Base-by-base conservation (phyloP, 1,139 yeast genomes). In the Arxiozyma heterogenica region DNA sequence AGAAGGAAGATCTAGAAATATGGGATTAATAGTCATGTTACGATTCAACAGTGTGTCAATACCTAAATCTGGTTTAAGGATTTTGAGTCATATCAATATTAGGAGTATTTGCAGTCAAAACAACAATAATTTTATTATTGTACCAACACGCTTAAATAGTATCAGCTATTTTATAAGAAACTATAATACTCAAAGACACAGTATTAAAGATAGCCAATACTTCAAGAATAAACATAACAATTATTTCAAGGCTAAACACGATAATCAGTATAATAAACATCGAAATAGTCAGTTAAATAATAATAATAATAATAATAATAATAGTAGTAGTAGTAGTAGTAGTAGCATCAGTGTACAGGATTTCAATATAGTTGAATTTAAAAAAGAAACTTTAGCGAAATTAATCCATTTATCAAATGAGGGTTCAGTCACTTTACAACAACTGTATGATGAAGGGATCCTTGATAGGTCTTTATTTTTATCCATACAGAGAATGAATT, bases 401-500 rank as follows among this genome's bases (percentile, higher is more conserved):
- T 47, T 61, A 49, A 53, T 60, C 23, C 59, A 58, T 44, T 57
- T 60, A 15, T 62, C 64, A 4, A 55, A 57, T 2, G 51, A 53
- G 47, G 63, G 61, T 25, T 17, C 47, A 20, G 59, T 62, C 1
- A 63, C 66, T 17, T 51, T 64, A 23, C 60, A 64, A 34, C 58
- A 62, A 3, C 60, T 72, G 25, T 44, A 54, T 20, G 65, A 64
- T 6, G 65, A 62, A 30, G 61, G 61, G 1, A 49, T 66, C 23
- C 49, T 68, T 21, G 61, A 64, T 39, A 53, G 53, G 12, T 56
- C 51, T 34, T 22, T 70, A 30, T 60, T 61, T 44, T 55, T 61
- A 41, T 77, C 82, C 18, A 65, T 82, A 45, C 59, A 64, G 4
- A 63, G 66, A n/a, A 69, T 79, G 57, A 74, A 75, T 1, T 81